Evolutionary conservation across 2,329 filamentous ascomycete genomes (phyloP), one percentile per base, ranked within the genome.

Genomic region (Epichloe aotearoae): DNA sequence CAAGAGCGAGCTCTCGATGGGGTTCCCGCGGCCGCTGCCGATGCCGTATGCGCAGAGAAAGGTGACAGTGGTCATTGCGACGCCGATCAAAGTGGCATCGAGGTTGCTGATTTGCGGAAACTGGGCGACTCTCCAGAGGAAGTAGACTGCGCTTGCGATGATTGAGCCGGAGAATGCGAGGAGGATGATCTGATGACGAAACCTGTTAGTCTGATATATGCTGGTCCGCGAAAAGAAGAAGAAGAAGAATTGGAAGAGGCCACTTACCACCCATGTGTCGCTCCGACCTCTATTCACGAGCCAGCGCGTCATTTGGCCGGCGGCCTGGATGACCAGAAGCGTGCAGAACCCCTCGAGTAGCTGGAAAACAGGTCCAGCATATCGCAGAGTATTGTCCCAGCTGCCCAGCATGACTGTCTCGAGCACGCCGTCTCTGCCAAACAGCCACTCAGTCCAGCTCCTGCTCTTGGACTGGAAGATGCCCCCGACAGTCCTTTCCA

Each of bases 331-430:
- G 56, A 97, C 90, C 51, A 97, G 72, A 59, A 98, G 72, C 62
- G 88, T 97, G 73, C 93, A 97, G 70, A 98, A 98, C 6, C 93
- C 93, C 68, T 98, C 93, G 49, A 86, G 80, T 8, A 98, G 74
- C 70, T 98, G 93, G 71, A 97, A 98, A 48, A 95, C 78, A 0
- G 93, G 93, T 4, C 88, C 94, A 36, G 90, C 95, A 73, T 94
- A 97, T 62, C 84, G 79, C 67, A 98, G 69, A 47, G 88, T 72
- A 64, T 84, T 89, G 64, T 96, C 89, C 93, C 93, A 98, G 49
- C 79, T 80, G 33, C 89, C 89, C 55, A 97, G 79, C 20, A 86
- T 84, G 54, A 86, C 71, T 36, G 79, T 84, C 71, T 97, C 88
- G 26, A 95, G 65, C 52, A 97, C 65, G 2, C 90, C 90, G 53